Evolutionary conservation across 352 stramenopile genomes (phyloP), one percentile per base, ranked within the genome.

Genomic region (Globisporangium nunn): DNA sequence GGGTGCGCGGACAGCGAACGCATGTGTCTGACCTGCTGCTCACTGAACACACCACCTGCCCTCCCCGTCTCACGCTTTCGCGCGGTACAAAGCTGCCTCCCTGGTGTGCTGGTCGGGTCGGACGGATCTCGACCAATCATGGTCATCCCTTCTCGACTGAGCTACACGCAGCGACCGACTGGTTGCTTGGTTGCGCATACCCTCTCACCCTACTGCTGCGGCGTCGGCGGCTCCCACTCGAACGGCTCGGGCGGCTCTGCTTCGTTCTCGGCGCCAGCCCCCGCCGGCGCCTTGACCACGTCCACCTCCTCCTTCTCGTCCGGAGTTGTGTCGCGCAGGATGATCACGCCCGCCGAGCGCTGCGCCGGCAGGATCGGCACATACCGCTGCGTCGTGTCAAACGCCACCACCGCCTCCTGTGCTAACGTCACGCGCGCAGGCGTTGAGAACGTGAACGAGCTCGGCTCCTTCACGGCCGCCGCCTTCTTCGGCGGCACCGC

Each of bases 201-300:
- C 23, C 23, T 23, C 23, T 52, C 28, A 4, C 10, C 45, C 51
- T 46, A 55, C 40, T 59, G 45, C 23, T 52, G 45, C 43, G 18
- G 35, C 69, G 86, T 29, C 44, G 81, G 80, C 12, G 87, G 88
- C 40, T 87, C 90, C 95, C 95, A 99, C 75, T 98, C 94, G 71
- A 99, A 99, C 49, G 96, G 93, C 74, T 98, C 88, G 52, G 96
- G 95, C 37, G 94, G 82, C 53, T 97, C 84, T 45, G 93, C 92
- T 63, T 99, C 96, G 49, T 98, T 95, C 69, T 98, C 95, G 8
- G 87, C 87, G 44, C 94, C 91, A 41, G 74, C 74, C 12, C 85
- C 75, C 7, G 94, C 86, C 37, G 94, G 90, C 47, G 90, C 92
- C 66, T 98, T 95, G 6, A 98, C 77, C 46, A 83, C 87, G 35